Evolutionary conservation across 225 moss, liverwort and hornwort species (phyloP).

Genomic region (Ulota crispa): DNA sequence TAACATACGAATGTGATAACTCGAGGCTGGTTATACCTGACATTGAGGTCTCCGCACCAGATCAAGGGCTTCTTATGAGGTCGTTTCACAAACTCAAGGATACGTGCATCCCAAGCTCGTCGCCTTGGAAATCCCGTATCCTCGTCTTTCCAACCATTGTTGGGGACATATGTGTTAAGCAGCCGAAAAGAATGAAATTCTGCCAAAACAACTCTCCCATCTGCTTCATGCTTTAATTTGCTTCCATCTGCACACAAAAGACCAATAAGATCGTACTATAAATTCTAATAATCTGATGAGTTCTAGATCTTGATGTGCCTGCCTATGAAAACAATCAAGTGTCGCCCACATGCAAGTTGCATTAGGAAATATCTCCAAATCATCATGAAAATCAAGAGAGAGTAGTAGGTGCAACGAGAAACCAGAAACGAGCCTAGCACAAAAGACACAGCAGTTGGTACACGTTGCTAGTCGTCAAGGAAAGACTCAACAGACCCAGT

Average conservation of each 20-base stretch:
- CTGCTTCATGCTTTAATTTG: slow-evolving; percentile 57
- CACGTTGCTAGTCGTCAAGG: slow-evolving; percentile 20
- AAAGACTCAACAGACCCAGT: slow-evolving; percentile 41
- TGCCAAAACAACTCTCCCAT: slow-evolving; percentile 77
- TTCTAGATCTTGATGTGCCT: background rate
- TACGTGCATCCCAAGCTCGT: slow-evolving; percentile 71
- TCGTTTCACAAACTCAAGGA: slow-evolving; percentile 61
- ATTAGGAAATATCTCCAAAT: slow-evolving; percentile 4
- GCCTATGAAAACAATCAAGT: slow-evolving; percentile 18
- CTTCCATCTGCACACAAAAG: slow-evolving; percentile 26
- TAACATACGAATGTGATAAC: background rate
- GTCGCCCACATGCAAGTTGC: slow-evolving; percentile 8
- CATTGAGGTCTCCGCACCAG: slow-evolving; percentile 68
- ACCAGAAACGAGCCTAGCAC: slow-evolving; percentile 11
- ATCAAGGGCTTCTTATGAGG: slow-evolving; percentile 70
- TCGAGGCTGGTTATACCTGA: slow-evolving; percentile 31
- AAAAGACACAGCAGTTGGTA: slow-evolving; percentile 19
- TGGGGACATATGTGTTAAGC: slow-evolving; percentile 79
- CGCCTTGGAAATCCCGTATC: slow-evolving; percentile 70
- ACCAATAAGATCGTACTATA: slow-evolving; percentile 2
- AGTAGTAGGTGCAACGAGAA: slow-evolving; percentile 11
- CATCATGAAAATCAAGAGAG: slow-evolving; percentile 6
- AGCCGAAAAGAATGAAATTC: slow-evolving; percentile 73
- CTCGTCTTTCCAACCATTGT: slow-evolving; percentile 92
- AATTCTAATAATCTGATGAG: background rate